Base-by-base conservation (phyloP, 306 rosid species). In the apple (Malus domestica) region DNA sequence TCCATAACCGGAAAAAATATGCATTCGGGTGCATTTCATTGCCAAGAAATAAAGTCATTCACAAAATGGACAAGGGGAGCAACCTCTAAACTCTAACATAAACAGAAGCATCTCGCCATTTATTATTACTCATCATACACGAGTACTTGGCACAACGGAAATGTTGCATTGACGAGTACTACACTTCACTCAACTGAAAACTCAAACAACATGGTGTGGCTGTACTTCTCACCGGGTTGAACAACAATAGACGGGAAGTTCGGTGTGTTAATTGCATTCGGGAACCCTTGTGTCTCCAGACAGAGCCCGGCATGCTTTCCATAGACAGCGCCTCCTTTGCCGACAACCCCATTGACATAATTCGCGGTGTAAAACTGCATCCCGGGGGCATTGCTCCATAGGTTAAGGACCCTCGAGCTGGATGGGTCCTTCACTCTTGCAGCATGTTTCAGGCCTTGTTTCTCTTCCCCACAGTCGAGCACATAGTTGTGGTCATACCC, bases 231-330 rank as follows among this genome's bases (percentile, higher is more conserved):
- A 74, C 96, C 97, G 4, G 97, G 91, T 62, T 85, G 87, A 79
- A 92, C 91, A 32, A 92, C 90, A 81, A 92, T 67, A 6, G 96
- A 88, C 0, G 98, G 96, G 74, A 93, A 93, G 76, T 93, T 86
- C 1, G 88, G 85, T 46, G 88, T 85, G 83, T 93, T 90, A 25
- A 93, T 65, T 30, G 98, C 97, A 78, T 95, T 84, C 8, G 99
- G 99, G 82, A 90, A 92, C 27, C 97, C 99, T 61, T 95, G 99
- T 1, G 99, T 95, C 93, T 95, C 99, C 80, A 95, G 73, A 74
- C 99, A 95, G 19, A 95, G 84, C 54, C 91, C 99, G 0, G 92
- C 87, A 72, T 95, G 97, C 87, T 95, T 95, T 76, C 75, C 90
- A 66, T 92, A 95, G 45, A 85, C 82, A 12, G 96, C 90, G 2